These are phyloP conservation scores for Mycena kentingensis DNA, from an alignment of 768 basidiomycete species.

Conservation along the genomic window DNA sequence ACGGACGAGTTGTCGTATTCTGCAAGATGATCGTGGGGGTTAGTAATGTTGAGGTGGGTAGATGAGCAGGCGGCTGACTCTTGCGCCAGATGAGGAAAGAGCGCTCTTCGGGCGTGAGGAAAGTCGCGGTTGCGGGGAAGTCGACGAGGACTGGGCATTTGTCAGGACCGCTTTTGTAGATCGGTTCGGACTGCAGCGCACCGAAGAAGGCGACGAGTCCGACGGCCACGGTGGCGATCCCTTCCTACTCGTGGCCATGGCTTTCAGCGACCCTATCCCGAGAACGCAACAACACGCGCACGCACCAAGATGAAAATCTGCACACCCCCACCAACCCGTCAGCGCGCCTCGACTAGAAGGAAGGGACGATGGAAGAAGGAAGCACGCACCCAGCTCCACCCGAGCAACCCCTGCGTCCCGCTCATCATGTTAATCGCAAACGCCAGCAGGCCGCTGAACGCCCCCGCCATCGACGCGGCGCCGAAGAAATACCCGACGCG, in stretches of 20 bases:
- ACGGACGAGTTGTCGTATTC: constrained; percentile 60
- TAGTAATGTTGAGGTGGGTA: background rate
- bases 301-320: constrained; percentile 46
- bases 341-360: too few relatives aligned
- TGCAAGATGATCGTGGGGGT: constrained; percentile 21
- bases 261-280: too few relatives aligned
- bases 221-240: constrained; percentile 60
- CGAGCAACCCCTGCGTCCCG: constrained; percentile 46
- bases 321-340: too few relatives aligned
- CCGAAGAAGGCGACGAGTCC: constrained; percentile 56
- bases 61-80: constrained; percentile 38
- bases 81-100: constrained; percentile 56
- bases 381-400: constrained; percentile 77
- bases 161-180: background rate
- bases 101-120: constrained; percentile 63
- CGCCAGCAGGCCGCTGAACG: constrained; percentile 62
- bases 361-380: too few relatives aligned
- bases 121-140: constrained; percentile 58
- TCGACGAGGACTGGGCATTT: constrained; percentile 54
- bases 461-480: constrained; percentile 63
- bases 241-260: too few relatives aligned
- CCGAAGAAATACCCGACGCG: constrained; percentile 68
- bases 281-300: background rate
- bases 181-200: constrained; percentile 21
- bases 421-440: constrained; percentile 57